These are phyloP conservation scores for Phoma sp. DNA, from an alignment of 2,329 filamentous ascomycete species.

Conservation along the genomic window DNA sequence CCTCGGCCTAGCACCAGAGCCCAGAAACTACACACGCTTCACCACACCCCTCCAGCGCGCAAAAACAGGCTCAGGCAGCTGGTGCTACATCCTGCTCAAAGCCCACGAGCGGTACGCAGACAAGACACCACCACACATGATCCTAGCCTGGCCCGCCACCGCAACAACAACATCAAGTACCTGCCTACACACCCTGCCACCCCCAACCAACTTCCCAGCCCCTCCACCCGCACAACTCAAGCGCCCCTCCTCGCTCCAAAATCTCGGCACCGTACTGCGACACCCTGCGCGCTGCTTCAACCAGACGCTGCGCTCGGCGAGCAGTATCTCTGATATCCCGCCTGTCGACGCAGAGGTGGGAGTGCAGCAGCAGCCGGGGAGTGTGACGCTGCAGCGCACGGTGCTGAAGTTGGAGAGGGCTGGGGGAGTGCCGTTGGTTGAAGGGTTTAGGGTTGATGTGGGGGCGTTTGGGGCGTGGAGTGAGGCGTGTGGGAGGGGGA, in stretches of 20 bases:
- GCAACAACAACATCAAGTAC: constrained; percentile 15
- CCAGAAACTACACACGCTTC: neutral
- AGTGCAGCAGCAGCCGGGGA: neutral
- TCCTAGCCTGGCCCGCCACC: constrained; percentile 22
- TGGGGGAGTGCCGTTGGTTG: constrained; percentile 29
- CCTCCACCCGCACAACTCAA: constrained; percentile 1
- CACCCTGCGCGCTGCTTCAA: neutral
- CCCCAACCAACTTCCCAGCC: too few species aligned
- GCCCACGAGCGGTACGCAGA: neutral
- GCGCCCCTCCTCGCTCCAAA: constrained; percentile 17
- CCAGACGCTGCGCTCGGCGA: constrained; percentile 10
- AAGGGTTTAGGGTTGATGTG: constrained; percentile 29
- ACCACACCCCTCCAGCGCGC: constrained; percentile 5
- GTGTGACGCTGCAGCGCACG: constrained; percentile 20
- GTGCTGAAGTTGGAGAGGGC: constrained; percentile 27
- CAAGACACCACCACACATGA: constrained; percentile 11
- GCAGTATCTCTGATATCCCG: constrained; percentile 11
- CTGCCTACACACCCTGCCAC: constrained; percentile 21
- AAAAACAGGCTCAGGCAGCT: constrained; percentile 20
- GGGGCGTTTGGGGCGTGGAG: constrained; percentile 22
- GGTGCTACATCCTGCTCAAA: constrained; percentile 25
- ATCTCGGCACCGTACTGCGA: neutral
- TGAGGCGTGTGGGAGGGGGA: constrained; percentile 31
- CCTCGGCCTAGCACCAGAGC: neutral
- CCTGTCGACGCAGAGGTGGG: neutral